Evolutionary conservation across 108 stramenopile genomes (phyloP), one percentile per base, ranked within the genome.

Genomic region (Stephanodiscus triporus): DNA sequence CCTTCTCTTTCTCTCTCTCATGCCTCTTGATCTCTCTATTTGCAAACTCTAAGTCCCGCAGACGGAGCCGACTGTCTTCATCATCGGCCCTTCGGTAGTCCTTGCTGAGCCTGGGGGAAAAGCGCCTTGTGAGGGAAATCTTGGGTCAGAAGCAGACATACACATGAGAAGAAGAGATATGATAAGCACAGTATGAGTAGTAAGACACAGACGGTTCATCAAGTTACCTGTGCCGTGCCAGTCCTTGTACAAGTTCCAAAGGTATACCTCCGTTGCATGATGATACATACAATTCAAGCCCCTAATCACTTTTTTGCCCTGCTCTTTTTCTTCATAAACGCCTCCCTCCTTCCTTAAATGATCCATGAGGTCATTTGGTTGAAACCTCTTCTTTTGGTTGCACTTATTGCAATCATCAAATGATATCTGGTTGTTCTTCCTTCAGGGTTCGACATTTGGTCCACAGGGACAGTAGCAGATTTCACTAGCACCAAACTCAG

Each of bases 311-410:
- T 50, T 67, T 30, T 30, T 67, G 16, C 30, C 27, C 17, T 67
- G 47, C 16, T 26, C 49, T 20, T 9, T 50, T 43, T 64, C 63
- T 47, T 64, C 43, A 30, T 67, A 67, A 6, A 13, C 17, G 3
- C 66, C 66, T 30, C 66, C 66, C 48, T 50, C 19, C 66, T 26
- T 24, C 32, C 45, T 67, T 30, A 67, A 50, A 50, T 67, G 66
- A 67, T 48, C 49, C 66, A 67, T 67, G 5, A 67, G 34, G 2
- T 13, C 26, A 50, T 50, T 67, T 4, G 66, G 66, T 0, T 49
- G 27, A 37, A 59, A 59, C 17, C 19, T 59, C 32, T 59, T 59
- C 14, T 6, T 36, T 34, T 36, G 8, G 0, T 59, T 37, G n/a
- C n/a, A n/a, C n/a, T n/a, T n/a, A n/a, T n/a, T n/a, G 27, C 30